These are phyloP conservation scores for Haplosporangium gracile DNA, from an alignment of 192 early-diverging fungal species.

Conservation along the genomic window DNA sequence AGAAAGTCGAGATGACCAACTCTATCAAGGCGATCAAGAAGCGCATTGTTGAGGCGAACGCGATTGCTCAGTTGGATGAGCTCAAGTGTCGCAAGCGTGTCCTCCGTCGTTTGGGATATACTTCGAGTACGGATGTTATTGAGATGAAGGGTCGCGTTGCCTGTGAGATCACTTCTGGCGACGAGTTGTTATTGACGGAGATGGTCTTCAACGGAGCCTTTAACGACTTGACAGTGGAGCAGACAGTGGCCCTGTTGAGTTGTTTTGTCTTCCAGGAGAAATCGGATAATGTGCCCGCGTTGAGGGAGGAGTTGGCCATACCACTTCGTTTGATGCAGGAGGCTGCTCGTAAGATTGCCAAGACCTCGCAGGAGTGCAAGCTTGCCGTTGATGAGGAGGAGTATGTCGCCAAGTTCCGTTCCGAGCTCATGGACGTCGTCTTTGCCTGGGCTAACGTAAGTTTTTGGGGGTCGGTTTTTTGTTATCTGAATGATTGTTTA, in stretches of 20 bases:
- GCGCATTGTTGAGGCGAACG: constrained; percentile 81
- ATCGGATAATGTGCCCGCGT: constrained; percentile 63
- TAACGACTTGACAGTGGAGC: constrained; percentile 92
- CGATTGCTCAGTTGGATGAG: constrained; percentile 93
- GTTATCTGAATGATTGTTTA: background rate
- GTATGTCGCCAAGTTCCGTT: constrained; percentile 86
- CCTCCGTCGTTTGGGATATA: constrained; percentile 92
- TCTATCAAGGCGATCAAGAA: constrained; percentile 79
- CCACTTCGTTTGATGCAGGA: constrained; percentile 89
- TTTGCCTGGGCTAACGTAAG: constrained; percentile 84
- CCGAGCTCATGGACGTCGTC: constrained; percentile 95
- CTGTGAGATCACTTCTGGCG: constrained; percentile 95
- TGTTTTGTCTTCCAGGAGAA: constrained; percentile 94
- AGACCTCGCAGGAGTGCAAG: constrained; percentile 91
- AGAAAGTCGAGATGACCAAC: constrained; percentile 70
- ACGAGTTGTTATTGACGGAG: constrained; percentile 95
- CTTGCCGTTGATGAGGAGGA: constrained; percentile 89
- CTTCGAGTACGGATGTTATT: constrained; percentile 85
- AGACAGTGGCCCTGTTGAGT: constrained; percentile 86
- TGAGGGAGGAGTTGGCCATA: constrained; percentile 82
- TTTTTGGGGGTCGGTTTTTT: background rate
- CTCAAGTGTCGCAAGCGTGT: constrained; percentile 92
- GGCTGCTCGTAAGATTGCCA: constrained; percentile 85
- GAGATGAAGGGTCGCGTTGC: constrained; percentile 98
- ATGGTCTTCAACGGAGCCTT: constrained; percentile 98